Conservation (phyloP, 441 rosid species). For the Erysimum pusillum region DNA sequence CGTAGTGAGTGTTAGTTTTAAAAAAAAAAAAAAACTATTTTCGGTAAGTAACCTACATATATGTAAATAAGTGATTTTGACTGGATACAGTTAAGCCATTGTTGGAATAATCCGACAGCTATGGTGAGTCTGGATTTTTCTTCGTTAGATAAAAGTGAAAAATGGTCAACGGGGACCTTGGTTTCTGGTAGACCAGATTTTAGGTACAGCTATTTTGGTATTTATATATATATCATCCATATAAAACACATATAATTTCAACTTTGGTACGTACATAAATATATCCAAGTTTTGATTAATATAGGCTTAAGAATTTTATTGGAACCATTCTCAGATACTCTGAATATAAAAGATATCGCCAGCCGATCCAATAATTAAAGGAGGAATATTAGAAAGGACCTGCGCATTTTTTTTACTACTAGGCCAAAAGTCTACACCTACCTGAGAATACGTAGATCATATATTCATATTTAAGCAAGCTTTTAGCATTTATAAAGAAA, state of each 20-base stretch:
- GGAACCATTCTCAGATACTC: conserved; percentile 33
- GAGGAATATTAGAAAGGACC: conserved; percentile 26
- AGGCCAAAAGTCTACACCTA: conserved; percentile 31
- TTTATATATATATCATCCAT: background rate
- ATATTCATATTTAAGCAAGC: background rate
- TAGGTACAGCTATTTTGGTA: conserved; percentile 30
- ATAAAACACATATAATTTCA: background rate
- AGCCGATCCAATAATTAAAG: conserved; percentile 30
- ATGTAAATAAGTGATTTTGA: conserved; percentile 15
- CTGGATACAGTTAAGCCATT: background rate
- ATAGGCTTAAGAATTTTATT: conserved; percentile 1
- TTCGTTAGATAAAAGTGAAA: conserved; percentile 1
- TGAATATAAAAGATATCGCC: conserved; percentile 39
- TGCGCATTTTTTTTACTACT: conserved; percentile 19
- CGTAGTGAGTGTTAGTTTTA: background rate
- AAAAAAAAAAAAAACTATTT: background rate
- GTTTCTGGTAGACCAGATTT: conserved; percentile 34
- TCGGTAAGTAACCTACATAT: background rate
- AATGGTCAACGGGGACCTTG: conserved; percentile 27
- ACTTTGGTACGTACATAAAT: background rate
- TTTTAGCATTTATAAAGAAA: background rate
- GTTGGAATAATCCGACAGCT: conserved; percentile 15
- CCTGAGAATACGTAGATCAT: background rate
- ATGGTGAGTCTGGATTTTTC: background rate
- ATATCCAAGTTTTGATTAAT: background rate